Conservation (phyloP, 768 basidiomycete genomes). For the Auricularia sp. region DNA sequence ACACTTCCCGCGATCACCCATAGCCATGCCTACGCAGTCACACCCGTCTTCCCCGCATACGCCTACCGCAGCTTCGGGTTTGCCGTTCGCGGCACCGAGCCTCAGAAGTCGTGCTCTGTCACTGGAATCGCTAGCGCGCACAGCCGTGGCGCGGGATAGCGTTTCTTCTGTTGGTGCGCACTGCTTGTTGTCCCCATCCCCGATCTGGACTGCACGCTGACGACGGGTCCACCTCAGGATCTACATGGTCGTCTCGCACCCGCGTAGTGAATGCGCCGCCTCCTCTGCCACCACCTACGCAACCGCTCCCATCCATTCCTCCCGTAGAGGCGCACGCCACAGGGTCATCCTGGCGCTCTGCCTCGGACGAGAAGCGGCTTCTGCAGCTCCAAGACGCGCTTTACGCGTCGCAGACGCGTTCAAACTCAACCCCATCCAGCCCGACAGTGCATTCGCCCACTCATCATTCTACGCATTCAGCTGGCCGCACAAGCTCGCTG, state of each 20-base stretch:
- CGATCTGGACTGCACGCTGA: not conserved
- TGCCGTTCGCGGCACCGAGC: not conserved
- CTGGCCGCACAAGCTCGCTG: not conserved
- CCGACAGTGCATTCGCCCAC: not conserved
- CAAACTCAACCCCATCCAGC: no score
- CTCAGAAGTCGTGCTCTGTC: not conserved
- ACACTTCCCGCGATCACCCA: not conserved
- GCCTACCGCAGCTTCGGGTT: not conserved
- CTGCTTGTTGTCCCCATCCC: not conserved
- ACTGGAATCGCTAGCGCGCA: not conserved
- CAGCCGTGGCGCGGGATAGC: not conserved
- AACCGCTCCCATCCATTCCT: not conserved
- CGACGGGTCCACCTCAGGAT: not conserved
- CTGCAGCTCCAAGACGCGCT: not conserved
- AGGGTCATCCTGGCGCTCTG: not conserved
- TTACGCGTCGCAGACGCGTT: not conserved
- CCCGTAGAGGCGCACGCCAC: no score
- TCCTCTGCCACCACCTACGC: not conserved
- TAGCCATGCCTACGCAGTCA: not conserved
- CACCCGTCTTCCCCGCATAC: not conserved
- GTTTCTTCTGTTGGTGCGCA: not conserved
- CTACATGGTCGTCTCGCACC: not conserved
- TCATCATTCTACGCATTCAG: not conserved
- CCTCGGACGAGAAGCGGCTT: not conserved
- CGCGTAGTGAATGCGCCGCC: not conserved